phyloP scores from a whole-genome alignment of 805 yeast species.

The Candida easanensis region DNA sequence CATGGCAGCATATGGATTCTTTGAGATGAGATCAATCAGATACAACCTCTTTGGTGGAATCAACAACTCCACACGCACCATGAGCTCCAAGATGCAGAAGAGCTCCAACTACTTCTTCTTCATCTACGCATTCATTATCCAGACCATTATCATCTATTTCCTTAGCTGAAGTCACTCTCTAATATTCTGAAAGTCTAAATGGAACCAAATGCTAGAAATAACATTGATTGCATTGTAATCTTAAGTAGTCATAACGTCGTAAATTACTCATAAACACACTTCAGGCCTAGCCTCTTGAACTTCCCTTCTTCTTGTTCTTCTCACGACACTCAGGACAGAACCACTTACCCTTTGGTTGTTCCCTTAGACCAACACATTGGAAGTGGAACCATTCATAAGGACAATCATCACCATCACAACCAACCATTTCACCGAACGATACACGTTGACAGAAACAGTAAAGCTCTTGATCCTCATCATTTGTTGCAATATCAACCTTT shows the following conservation, averaged over 20 bases:
- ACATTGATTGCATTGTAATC: not conserved
- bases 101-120: slow-evolving; percentile 85
- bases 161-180: slow-evolving; percentile 34
- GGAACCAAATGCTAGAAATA: not conserved
- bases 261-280: not conserved
- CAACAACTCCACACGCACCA: slow-evolving; percentile 48
- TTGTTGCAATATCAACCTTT: slow-evolving; percentile 25
- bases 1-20: slow-evolving; percentile 57
- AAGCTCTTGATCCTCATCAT: slow-evolving; percentile 61
- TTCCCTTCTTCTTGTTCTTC: slow-evolving; percentile 26
- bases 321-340: slow-evolving; percentile 80
- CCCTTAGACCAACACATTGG: slow-evolving; percentile 85
- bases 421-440: slow-evolving; percentile 95
- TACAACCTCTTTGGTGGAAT: slow-evolving; percentile 40
- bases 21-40: slow-evolving; percentile 56
- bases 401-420: slow-evolving; percentile 90
- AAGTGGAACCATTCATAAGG: slow-evolving; percentile 95
- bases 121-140: slow-evolving; percentile 78
- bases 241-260: not conserved
- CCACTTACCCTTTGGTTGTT: slow-evolving; percentile 93
- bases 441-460: slow-evolving; percentile 94
- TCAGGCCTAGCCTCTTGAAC: not conserved
- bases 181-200: too few relatives aligned
- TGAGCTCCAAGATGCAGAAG: slow-evolving; percentile 67
- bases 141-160: slow-evolving; percentile 70